Base-by-base conservation (phyloP, 139 green algal genomes). In the Chlamydomonas sphaeroides region DNA sequence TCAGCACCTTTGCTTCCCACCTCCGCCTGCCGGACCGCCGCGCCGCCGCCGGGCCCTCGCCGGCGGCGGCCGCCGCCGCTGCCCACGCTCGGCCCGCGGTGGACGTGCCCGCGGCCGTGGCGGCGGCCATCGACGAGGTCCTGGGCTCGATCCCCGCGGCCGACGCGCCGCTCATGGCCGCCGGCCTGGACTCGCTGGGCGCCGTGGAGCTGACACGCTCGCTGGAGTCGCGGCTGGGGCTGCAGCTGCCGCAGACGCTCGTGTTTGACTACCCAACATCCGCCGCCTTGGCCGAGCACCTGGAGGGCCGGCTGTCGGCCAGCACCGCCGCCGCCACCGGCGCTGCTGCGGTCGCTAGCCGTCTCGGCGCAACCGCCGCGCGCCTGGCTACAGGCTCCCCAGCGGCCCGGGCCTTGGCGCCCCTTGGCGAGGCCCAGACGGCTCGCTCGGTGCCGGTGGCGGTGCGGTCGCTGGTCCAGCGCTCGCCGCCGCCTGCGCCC, bases 171-270 rank as follows among this genome's bases (percentile, higher is more conserved):
- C 84, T 98, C 8, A 96, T 97, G 92, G 87, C 88, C 21, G 88
- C 91, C 6, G 94, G 94, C 18, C 81, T 97, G 69, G 94, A 98
- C 83, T 95, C 89, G 15, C 85, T 98, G 53, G 92, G 90, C 20
- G 88, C 89, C 15, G 93, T 97, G 71, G 92, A 97, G 90, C 92
- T 96, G 33, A 87, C 87, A 26, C 94, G 91, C 62, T 65, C 78
- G 2, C 83, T 96, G 36, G 73, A 92, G 38, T 57, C 66, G 1
- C 30, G 70, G 21, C 73, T 91, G 62, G 72, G 68, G 4, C 62
- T 93, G 39, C 61, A 84, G 48, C 87, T 95, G 41, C 89, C 90
- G 32, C 63, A 42, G 36, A 95, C 92, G 18, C 71, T 92, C 26
- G 89, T 94, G 49, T 93, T 95, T 49, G 90, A 95, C 59, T 90